Base-by-base conservation (phyloP, 2,329 filamentous ascomycete species). In the Fragosphaeria purpurea region DNA sequence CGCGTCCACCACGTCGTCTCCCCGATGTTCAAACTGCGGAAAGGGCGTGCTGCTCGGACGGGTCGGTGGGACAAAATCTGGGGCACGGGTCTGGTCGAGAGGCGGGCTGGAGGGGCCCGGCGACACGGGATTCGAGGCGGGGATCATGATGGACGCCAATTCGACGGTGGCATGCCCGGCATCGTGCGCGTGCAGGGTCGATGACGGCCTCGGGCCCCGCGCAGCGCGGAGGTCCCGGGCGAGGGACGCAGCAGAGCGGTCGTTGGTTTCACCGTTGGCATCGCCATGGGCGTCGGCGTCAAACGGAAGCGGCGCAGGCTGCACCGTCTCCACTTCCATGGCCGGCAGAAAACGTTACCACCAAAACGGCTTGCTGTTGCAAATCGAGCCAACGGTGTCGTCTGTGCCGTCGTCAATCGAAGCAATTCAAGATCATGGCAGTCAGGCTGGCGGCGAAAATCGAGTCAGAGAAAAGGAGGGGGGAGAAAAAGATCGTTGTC, bases 1-100 rank as follows among this genome's bases (percentile, higher is more conserved):
- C 7, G 41, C 37, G 37, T 34, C 33, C 39, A 31, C 44, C 41
- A 73, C 63, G 40, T 70, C 69, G 32, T 67, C 65, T 50, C 64
- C 68, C 33, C 73, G 70, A 48, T 71, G 70, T 46, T 79, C 75
- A 46, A 72, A 73, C 51, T 77, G 73, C 4, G 75, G 75, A 50
- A 80, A 81, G 1, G 77, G 77, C 2, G 77, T 81, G 64, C 77
- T 80, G 60, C 76, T 80, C 13, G 77, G 77, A 47, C 77, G 71
- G 6, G 71, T 71, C 4, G 73, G 73, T 38, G 72, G 73, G 30
- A 71, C 61, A 59, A 76, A 74, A 57, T 74, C 71, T 55, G 67
- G 64, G 31, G 67, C 61, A 51, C 73, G 74, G 51, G 64, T 61
- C 52, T 72, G 74, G 40, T 75, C 69, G 6, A 73, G 66, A 31